These are phyloP conservation scores for Cyclotella sp. DNA, from an alignment of 108 stramenopile species.

Conservation along the genomic window DNA sequence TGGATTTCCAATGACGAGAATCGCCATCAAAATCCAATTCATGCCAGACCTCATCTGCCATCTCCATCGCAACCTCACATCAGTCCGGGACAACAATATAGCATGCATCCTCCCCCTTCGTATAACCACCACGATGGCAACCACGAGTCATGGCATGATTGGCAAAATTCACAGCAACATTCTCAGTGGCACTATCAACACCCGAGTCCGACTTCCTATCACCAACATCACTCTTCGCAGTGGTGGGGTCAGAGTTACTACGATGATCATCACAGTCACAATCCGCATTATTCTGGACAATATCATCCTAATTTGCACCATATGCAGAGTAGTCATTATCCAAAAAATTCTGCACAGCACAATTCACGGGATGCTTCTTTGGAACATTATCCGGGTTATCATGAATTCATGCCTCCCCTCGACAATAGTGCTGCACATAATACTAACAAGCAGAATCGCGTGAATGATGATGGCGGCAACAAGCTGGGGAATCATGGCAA, in stretches of 20 bases:
- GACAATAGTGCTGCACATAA: not conserved
- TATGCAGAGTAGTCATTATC: not conserved
- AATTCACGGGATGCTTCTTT: not conserved
- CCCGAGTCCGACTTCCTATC: not conserved
- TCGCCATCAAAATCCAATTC: too few relatives aligned
- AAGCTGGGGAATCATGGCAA: not conserved
- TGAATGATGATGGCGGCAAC: too few relatives aligned
- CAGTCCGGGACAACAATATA: too few relatives aligned
- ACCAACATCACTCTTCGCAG: not conserved
- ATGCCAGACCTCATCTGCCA: too few relatives aligned
- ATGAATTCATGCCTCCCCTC: constrained; percentile 1
- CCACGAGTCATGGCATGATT: not conserved
- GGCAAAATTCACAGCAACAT: not conserved
- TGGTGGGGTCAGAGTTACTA: not conserved
- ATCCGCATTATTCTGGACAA: not conserved
- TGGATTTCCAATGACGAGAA: not conserved
- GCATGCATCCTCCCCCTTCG: too few relatives aligned
- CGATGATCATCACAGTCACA: not conserved
- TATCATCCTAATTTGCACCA: not conserved
- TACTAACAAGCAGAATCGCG: too few relatives aligned
- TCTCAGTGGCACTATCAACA: not conserved
- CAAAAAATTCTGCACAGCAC: not conserved
- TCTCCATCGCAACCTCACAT: too few relatives aligned
- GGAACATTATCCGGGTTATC: constrained; percentile 7
- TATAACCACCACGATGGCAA: too few relatives aligned